Conservation (phyloP, 2,329 filamentous ascomycete genomes). For the Penicillium sumatraense region DNA sequence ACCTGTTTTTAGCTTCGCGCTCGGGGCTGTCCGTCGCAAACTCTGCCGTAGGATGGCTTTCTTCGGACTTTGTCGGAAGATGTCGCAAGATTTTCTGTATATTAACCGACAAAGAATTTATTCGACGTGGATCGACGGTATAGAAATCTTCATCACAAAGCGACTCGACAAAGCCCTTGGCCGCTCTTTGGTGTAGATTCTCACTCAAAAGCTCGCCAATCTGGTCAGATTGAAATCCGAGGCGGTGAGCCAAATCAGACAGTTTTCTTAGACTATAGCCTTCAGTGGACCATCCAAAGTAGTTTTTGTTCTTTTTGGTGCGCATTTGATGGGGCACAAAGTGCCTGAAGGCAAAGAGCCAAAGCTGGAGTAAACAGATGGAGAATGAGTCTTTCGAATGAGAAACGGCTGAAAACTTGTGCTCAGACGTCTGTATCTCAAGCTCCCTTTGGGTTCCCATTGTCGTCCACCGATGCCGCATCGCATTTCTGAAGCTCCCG, state of each 20-base stretch:
- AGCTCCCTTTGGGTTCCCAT: not conserved
- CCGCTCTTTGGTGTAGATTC: not conserved
- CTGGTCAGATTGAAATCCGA: constrained; percentile 2
- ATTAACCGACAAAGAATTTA: not conserved
- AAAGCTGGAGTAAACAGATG: constrained; percentile 4
- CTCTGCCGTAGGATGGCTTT: not conserved
- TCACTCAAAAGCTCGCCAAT: not conserved
- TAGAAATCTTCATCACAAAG: not conserved
- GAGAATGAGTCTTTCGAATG: not conserved
- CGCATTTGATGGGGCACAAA: not conserved
- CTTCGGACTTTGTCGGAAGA: not conserved
- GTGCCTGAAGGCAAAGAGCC: constrained; percentile 5
- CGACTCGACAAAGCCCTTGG: not conserved
- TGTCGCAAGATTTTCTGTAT: not conserved
- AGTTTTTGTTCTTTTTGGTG: not conserved
- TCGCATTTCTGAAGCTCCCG: not conserved
- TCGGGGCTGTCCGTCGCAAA: constrained; percentile 2
- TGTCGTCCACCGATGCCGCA: not conserved
- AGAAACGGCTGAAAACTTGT: not conserved
- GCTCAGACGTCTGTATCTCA: constrained; percentile 6
- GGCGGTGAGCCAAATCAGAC: not conserved
- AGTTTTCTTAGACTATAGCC: not conserved
- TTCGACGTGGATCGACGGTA: not conserved
- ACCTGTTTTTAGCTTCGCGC: not conserved
- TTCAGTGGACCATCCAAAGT: not conserved